Evolutionary conservation across 2,329 filamentous ascomycete genomes (phyloP), one percentile per base, ranked within the genome.

Genomic region (Davidsoniella eucalypti): DNA sequence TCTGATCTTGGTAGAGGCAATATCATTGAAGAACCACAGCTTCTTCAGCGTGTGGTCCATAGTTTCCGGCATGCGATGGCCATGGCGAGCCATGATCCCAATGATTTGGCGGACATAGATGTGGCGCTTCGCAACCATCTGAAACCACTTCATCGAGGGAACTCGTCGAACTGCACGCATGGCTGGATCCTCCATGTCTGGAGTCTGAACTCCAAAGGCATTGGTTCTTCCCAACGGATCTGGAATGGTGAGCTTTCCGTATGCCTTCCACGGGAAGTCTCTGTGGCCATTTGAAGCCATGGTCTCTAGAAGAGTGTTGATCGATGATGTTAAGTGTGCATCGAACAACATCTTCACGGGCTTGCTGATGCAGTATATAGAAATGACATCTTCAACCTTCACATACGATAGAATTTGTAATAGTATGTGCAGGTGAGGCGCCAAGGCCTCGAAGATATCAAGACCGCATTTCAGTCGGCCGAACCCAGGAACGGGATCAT

Each of bases 21-120:
- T 65, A 58, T 87, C 83, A 67, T 87, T 77, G 33, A 84, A 59
- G 47, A 83, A 70, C 86, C 86, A 92, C 16, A 86, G 66, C 58
- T 84, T 83, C 57, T 76, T 69, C 43, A 84, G 63, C 1, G 70
- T 68, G 9, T 58, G 47, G 46, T 65, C 60, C 55, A 72, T 73
- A 23, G 62, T 61, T 1, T 54, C 45, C 0, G 80, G 80, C 48
- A 78, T 63, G 8, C 71, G 69, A 52, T 79, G 71, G 1, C 79
- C 80, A 41, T 71, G 64, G 12, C 71, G 65, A 0, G 73, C 73
- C 56, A 87, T 67, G 10, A 71, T 65, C 12, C 71, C 71, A n/a
- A 83, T 60, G 55, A 87, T 83, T 56, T 84, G 75, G 23, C 70
- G 65, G 53, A 75, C 69, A 36, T 69, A 69, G 38, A 67, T 65